A percentile compares a stretch with the other conserved stretches of the same genome.
These are phyloP conservation scores for Kodamaea hsintzibuensis DNA, from an alignment of 805 yeast genomes.

Conservation along the genomic window DNA sequence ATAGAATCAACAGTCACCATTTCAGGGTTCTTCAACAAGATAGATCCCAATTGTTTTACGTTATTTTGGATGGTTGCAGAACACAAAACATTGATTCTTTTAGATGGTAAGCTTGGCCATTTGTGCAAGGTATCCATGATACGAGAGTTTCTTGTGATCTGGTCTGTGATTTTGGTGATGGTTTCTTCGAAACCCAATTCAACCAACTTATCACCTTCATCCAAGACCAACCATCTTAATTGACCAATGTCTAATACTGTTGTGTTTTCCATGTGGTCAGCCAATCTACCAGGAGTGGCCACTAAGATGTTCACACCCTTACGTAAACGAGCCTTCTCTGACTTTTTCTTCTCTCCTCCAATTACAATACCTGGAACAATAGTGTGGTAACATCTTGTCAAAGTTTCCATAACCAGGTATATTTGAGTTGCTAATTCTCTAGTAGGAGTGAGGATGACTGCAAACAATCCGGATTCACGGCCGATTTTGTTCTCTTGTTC, in stretches of 20 bases:
- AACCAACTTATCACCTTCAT: slow-evolving; percentile 95
- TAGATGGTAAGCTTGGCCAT: slow-evolving; percentile 62
- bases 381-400: slow-evolving; percentile 76
- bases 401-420: slow-evolving; percentile 71
- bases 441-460: slow-evolving; percentile 87
- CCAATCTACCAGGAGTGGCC: slow-evolving; percentile 95
- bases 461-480: slow-evolving; percentile 83
- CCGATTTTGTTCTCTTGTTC: slow-evolving; percentile 41
- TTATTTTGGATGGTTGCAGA: slow-evolving; percentile 90
- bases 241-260: slow-evolving; percentile 68
- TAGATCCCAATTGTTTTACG: slow-evolving; percentile 78
- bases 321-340: slow-evolving; percentile 93
- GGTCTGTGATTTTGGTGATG: slow-evolving; percentile 67
- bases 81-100: slow-evolving; percentile 79
- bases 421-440: slow-evolving; percentile 94
- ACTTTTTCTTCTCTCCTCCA: slow-evolving; percentile 97
- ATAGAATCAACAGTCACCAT: slow-evolving; percentile 51
- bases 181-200: slow-evolving; percentile 97
- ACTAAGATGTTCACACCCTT: slow-evolving; percentile 96
- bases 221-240: slow-evolving; percentile 84
- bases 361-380: slow-evolving; percentile 94
- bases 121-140: slow-evolving; percentile 35
- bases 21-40: slow-evolving; percentile 72
- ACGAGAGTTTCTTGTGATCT: slow-evolving; percentile 49
- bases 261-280: slow-evolving; percentile 93